Conservation (phyloP, 176 grass and related monocot species). For the Musa itinerans region DNA sequence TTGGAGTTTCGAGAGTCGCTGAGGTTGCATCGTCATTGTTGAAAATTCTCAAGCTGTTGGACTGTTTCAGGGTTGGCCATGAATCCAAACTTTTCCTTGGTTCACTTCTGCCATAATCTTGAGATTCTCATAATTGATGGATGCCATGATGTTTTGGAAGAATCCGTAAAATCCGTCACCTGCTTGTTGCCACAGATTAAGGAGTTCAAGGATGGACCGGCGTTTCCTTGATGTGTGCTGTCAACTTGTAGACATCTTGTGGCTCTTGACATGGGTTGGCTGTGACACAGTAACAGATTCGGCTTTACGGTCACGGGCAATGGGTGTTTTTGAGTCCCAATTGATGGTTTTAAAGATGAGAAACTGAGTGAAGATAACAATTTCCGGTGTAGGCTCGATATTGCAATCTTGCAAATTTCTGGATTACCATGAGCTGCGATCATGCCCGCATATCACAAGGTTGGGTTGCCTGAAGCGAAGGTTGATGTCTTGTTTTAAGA, state of each 20-base stretch:
- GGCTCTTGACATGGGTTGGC: conserved; percentile 41
- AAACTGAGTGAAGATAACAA: conserved; percentile 36
- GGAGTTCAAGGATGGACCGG: conserved; percentile 51
- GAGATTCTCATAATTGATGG: conserved; percentile 62
- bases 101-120: conserved; percentile 58
- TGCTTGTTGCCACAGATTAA: conserved; percentile 47
- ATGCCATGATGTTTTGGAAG: conserved; percentile 51
- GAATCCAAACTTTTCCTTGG: conserved; percentile 45
- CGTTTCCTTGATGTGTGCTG: conserved; percentile 55
- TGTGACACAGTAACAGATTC: conserved; percentile 39
- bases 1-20: conserved; percentile 52
- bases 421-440: conserved; percentile 57
- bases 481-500: conserved; percentile 41
- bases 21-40: conserved; percentile 49
- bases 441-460: conserved; percentile 52
- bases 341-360: conserved; percentile 53
- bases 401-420: conserved; percentile 40
- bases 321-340: conserved; percentile 27
- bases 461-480: conserved; percentile 35
- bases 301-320: conserved; percentile 34
- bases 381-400: conserved; percentile 24
- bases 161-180: conserved; percentile 41
- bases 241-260: conserved; percentile 53
- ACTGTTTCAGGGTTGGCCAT: conserved; percentile 61
- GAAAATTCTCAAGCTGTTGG: conserved; percentile 53